These are phyloP conservation scores for Phlegmacium glaucopus DNA, from an alignment of 768 basidiomycete species.

Conservation along the genomic window DNA sequence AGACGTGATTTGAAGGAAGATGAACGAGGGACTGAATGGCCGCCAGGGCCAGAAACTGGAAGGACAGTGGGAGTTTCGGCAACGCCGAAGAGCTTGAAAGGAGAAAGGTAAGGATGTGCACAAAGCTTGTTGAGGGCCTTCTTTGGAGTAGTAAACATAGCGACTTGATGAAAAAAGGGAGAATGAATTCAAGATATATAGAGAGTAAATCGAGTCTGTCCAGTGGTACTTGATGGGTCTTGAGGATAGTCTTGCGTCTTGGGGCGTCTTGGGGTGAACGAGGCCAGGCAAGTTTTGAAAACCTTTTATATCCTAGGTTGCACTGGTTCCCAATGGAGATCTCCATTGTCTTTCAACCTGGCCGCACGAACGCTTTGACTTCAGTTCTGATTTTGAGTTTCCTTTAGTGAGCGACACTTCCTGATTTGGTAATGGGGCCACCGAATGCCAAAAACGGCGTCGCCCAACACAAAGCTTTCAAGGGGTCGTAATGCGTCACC, in stretches of 20 bases:
- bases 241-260: neutral
- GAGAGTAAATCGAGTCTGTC: neutral
- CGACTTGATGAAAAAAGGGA: neutral
- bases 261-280: neutral
- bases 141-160: constrained; percentile 1
- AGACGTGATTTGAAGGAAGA: neutral
- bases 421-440: too few relatives aligned
- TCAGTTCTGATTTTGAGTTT: too few relatives aligned
- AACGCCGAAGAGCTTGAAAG: neutral
- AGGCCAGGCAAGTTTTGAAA: neutral
- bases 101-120: neutral
- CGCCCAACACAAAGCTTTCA: too few relatives aligned
- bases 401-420: too few relatives aligned
- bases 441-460: too few relatives aligned
- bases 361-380: too few relatives aligned
- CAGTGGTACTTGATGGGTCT: neutral
- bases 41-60: neutral
- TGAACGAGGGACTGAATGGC: neutral
- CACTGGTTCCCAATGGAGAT: too few relatives aligned
- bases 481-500: too few relatives aligned
- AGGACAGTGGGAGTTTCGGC: neutral
- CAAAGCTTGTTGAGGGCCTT: neutral
- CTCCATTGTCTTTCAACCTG: too few relatives aligned
- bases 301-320: neutral
- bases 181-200: neutral